A percentile compares a stretch with the other conserved stretches of the same genome.
Evolutionary conservation across 352 stramenopile genomes (phyloP).

Genomic region (Globisporangium carolinianum): DNA sequence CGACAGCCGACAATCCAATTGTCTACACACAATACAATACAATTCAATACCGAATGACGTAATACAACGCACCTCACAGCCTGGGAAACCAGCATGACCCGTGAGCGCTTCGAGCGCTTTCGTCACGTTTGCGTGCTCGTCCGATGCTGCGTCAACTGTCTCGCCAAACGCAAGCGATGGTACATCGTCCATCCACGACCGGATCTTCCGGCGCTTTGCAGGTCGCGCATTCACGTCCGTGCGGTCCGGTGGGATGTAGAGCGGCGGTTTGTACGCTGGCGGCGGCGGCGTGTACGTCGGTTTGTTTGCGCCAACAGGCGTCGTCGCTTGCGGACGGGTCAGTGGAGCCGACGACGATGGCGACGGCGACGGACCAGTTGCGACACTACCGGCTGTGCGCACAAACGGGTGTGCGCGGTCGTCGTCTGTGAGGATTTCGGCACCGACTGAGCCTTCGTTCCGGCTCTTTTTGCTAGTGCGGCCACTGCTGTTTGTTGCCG

Average conservation of each 20-base stretch:
- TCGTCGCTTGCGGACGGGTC: conserved; percentile 12
- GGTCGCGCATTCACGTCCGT: conserved; percentile 38
- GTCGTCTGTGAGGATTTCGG: conserved; percentile 60
- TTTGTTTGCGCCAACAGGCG: conserved; percentile 18
- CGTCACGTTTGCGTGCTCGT: conserved; percentile 50
- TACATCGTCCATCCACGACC: conserved; percentile 81
- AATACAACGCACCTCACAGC: conserved; percentile 58
- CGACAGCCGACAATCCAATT: neutral
- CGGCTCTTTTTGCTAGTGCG: conserved; percentile 33
- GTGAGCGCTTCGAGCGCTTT: conserved; percentile 65
- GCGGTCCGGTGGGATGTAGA: conserved; percentile 62
- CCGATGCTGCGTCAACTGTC: conserved; percentile 41
- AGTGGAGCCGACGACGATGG: neutral
- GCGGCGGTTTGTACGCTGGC: conserved; percentile 63
- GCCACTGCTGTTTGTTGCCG: conserved; percentile 13
- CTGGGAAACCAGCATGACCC: conserved; percentile 65
- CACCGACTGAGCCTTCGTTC: conserved; percentile 26
- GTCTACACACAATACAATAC: neutral
- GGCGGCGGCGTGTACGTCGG: conserved; percentile 18
- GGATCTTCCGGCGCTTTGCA: conserved; percentile 81
- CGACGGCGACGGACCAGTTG: conserved; percentile 1
- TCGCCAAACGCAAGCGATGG: conserved; percentile 56
- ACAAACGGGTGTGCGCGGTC: conserved; percentile 59
- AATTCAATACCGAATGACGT: neutral
- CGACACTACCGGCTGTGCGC: neutral